Base-by-base conservation (phyloP, 2,329 filamentous ascomycete species). In the Pseudocercospora macadamiae region DNA sequence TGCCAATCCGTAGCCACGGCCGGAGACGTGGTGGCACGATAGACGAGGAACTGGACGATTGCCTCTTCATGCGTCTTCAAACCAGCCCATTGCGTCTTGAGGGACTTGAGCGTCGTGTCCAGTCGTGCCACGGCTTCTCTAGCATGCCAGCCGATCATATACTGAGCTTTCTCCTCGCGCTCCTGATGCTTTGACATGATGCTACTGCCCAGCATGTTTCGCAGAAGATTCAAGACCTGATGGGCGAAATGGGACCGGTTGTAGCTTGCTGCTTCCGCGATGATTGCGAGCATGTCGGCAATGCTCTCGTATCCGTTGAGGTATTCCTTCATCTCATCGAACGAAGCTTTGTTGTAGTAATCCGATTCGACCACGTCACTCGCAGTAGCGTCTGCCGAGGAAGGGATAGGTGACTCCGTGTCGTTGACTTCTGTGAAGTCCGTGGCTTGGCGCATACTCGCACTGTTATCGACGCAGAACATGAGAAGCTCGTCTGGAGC, bases 401-500 rank as follows among this genome's bases (percentile, higher is more conserved):
- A 61, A 8, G 34, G 39, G 7, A 51, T 16, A 26, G 37, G 21
- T 10, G 34, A 23, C 7, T 42, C 44, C 14, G 54, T 42, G 6
- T 63, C 64, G 39, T 73, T 68, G 28, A 73, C 59, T 26, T 75
- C 73, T 1, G 51, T 28, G 54, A 76, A 74, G 19, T 69, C 71
- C 7, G 70, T 72, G 1, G 66, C 39, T 0, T 49, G 8, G 6
- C 51, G 21, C 73, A 76, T 76, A 32, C 71, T 74, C 1, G 61
- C 51, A 39, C 70, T 73, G 19, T 70, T 67, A 57, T 75, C 73
- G 2, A 76, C 72, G 51, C 68, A 72, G 42, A 76, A 68, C 45
- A 75, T 67, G 3, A 73, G 39, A 5, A 75, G 53, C 57, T 76
- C 74, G 19, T 74, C 72, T 14, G 74, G 73, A 12, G 61, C 45